Evolutionary conservation across 2,329 filamentous ascomycete genomes (phyloP).

Genomic region (Fusarium domesticum): DNA sequence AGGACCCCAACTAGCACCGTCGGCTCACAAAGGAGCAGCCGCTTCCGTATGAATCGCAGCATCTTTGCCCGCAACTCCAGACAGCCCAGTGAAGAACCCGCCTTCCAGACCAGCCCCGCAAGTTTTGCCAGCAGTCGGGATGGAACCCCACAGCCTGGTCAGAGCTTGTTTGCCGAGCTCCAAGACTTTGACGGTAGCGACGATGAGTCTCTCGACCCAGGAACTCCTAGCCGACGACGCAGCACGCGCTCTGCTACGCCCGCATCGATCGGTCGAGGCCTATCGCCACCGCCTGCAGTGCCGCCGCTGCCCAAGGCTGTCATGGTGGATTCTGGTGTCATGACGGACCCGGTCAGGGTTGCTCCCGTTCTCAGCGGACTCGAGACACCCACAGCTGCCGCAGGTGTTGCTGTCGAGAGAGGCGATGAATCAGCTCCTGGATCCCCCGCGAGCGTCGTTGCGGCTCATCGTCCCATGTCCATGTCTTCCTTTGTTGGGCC

Average conservation of each 20-base stretch:
- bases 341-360: conserved; percentile 57
- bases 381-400: conserved; percentile 8
- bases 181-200: conserved; percentile 75
- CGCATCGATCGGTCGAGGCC: conserved; percentile 42
- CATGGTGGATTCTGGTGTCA: conserved; percentile 60
- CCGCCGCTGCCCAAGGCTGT: conserved; percentile 50
- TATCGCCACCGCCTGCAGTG: conserved; percentile 47
- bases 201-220: conserved; percentile 61
- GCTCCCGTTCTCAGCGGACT: conserved; percentile 12
- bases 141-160: conserved; percentile 53
- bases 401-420: conserved; percentile 11
- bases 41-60: conserved; percentile 66
- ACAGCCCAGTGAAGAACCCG: conserved; percentile 58
- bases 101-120: conserved; percentile 56
- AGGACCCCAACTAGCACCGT: conserved; percentile 62
- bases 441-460: conserved; percentile 29
- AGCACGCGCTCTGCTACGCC: conserved; percentile 47
- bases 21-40: conserved; percentile 62
- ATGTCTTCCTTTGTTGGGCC: conserved; percentile 41
- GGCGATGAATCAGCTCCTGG: conserved; percentile 18
- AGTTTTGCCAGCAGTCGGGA: conserved; percentile 51
- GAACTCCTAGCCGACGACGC: conserved; percentile 54
- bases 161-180: conserved; percentile 89
- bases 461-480: conserved; percentile 38
- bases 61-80: conserved; percentile 58